Percentiles rank a stretch among this genome's conserved stretches.
phyloP scores from a whole-genome alignment of 352 stramenopile genomes.

The Phytophthora colocasiae region DNA sequence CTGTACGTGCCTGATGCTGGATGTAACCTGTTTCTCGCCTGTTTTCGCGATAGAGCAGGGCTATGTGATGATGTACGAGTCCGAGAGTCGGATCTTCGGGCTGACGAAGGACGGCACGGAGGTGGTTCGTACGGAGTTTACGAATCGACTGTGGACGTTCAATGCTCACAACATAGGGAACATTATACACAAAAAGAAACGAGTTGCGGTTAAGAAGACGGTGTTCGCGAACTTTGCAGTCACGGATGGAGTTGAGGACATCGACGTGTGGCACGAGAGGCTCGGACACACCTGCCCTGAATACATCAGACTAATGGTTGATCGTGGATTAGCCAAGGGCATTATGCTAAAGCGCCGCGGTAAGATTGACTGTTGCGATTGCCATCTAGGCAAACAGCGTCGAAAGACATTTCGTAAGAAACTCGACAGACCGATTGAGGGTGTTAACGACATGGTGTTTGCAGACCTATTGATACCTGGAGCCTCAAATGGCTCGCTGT shows the following conservation, averaged over 20 bases:
- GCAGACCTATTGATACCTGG: slow-evolving; percentile 24
- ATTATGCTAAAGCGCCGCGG: slow-evolving; percentile 19
- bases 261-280: slow-evolving; percentile 10
- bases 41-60: no score
- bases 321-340: slow-evolving; percentile 14
- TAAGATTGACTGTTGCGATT: slow-evolving; percentile 13
- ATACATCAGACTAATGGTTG: slow-evolving; percentile 18
- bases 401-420: slow-evolving; percentile 15
- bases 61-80: no score
- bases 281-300: slow-evolving; percentile 13
- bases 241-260: slow-evolving; percentile 8
- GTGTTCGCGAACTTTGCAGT: slow-evolving; percentile 16
- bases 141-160: no score
- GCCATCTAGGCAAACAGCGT: slow-evolving; percentile 20
- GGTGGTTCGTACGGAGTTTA: no score
- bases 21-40: no score
- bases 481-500: slow-evolving; percentile 8
- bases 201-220: slow-evolving; percentile 1
- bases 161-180: no score
- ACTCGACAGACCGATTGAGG: neutral
- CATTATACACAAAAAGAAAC: no score
- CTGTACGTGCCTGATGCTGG: no score
- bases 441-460: slow-evolving; percentile 18
- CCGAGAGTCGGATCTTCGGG: no score
- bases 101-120: no score